These are phyloP conservation scores for Solanum hybrid DNA, from an alignment of 305 asterid species.

Conservation along the genomic window DNA sequence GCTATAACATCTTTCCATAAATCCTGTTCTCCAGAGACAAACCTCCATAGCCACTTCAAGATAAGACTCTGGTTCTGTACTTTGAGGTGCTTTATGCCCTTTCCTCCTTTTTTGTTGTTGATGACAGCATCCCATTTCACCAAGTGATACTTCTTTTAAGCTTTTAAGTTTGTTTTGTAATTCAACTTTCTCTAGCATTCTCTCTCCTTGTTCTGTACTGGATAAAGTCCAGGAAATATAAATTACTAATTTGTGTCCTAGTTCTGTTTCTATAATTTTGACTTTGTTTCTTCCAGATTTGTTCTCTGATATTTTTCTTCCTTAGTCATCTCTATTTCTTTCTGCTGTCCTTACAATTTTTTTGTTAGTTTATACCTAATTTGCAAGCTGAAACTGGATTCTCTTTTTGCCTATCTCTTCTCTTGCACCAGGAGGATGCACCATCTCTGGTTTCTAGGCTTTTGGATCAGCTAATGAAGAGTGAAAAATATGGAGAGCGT, in stretches of 20 bases:
- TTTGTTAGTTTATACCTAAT: background rate
- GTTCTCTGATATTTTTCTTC: background rate
- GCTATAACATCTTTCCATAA: background rate
- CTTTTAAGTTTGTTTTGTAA: background rate
- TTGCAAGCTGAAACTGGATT: background rate
- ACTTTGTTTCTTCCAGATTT: background rate
- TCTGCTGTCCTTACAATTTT: background rate
- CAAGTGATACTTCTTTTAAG: background rate
- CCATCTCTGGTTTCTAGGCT: conserved; percentile 71
- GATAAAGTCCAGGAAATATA: background rate
- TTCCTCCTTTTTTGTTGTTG: background rate
- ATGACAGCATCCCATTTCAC: background rate
- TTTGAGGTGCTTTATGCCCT: background rate
- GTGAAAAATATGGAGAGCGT: conserved; percentile 98
- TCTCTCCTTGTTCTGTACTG: background rate
- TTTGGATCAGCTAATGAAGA: conserved; percentile 84
- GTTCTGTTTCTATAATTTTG: background rate
- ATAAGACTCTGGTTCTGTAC: background rate
- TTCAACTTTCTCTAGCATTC: background rate
- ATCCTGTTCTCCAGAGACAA: background rate
- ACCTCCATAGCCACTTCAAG: background rate
- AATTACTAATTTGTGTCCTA: background rate
- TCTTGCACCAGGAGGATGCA: conserved; percentile 72
- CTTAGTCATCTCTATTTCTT: background rate
- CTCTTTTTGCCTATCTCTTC: background rate